Evolutionary conservation across 345 rosid species (phyloP), one percentile per base, ranked within the genome.

Genomic region (Aquilaria yunnanensis): DNA sequence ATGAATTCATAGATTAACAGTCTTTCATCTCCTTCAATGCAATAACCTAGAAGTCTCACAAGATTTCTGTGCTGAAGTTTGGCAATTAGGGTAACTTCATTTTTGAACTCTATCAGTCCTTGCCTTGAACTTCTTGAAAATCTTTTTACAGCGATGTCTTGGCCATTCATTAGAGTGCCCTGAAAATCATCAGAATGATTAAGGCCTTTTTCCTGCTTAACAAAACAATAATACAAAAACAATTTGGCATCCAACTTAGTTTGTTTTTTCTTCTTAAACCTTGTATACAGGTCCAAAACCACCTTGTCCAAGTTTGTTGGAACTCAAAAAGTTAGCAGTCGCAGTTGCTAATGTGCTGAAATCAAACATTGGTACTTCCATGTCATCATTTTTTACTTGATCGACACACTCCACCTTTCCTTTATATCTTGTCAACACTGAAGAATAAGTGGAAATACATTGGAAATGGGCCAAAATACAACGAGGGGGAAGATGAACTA

Each of bases 31-130:
- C 62, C 71, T 10, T 74, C 58, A 45, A 71, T 62, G 64, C 74
- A 77, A 14, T 74, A 77, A 2, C 75, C 76, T 9, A 74, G 69
- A 68, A 82, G 79, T 58, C 64, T 73, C 14, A 79, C 87, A 31
- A 82, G 77, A 57, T 82, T 82, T 30, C 79, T 70, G 57, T 79
- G 84, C 50, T 79, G 87, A 61, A 82, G 79, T 63, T 79, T 80
- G 9, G 80, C 77, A 4, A 82, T 75, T 16, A 77, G 48, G 16
- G 53, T 71, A 2, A 72, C 82, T 55, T 82, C 84, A 14, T 74
- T 83, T 67, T 69, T 80, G 57, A 83, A 78, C 68, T 83, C 88
- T 6, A 57, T 56, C 31, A 56, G 0, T 43, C 88, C 88, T 70
- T 77, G 82, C 5, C 78, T 72, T 10, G 88, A 83, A 66, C 55